Base-by-base conservation (phyloP, 495 filamentous ascomycete species). In the Daldinia grandis region DNA sequence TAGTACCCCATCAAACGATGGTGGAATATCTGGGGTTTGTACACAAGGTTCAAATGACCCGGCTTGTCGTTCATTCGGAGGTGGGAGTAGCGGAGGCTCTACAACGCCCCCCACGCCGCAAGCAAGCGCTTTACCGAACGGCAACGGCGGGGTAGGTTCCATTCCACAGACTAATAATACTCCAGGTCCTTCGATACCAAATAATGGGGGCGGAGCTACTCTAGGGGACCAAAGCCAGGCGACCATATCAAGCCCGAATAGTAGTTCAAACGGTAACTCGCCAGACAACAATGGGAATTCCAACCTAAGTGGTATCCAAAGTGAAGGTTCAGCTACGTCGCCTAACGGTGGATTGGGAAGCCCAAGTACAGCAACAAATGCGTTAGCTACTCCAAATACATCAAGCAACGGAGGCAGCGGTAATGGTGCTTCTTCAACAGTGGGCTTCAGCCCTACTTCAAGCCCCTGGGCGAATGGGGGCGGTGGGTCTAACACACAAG, bases 11-110 rank as follows among this genome's bases (percentile, higher is more conserved):
- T 47, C 64, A 27, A 50, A 30, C 33, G 38, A 53, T n/a, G 64
- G 64, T 19, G 66, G 53, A 38, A 35, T n/a, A 17, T 42, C 53
- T 10, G 44, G 31, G 12, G 28, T 51, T 27, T 69, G 66, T 44
- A 62, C 59, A 17, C 38, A 50, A 30, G 66, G 51, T 5, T 75
- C 73, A 6, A 75, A 17, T 15, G 62, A 67, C 33, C 12, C 61
- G 19, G 27, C 58, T 50, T 75, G 73, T 28, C 60, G 40, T 44
- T 59, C 64, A 28, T 44, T 57, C 17, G 62, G 19, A 40, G 63
- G 57, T 37, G 66, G 60, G 50, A 50, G 49, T 8, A 58, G 40
- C 44, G 21, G 25, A 14, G 62, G 21, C 12, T 58, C 66, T 8
- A 3, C 35, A 12, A 17, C 28, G n/a, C 50, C 27, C n/a, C 47